Conservation (phyloP, 495 filamentous ascomycete species). For the Aspergillus conjunctus region DNA sequence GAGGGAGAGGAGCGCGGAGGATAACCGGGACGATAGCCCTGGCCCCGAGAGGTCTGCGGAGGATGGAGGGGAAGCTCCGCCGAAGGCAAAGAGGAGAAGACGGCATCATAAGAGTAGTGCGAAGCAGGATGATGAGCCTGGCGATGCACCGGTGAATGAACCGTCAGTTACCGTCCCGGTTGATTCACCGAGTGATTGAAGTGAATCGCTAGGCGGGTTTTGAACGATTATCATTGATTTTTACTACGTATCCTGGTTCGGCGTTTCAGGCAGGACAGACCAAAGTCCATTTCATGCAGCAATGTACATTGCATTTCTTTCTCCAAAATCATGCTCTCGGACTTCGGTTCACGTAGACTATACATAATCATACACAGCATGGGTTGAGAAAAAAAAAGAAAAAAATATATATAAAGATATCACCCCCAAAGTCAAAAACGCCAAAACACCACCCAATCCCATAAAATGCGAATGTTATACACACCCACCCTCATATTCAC, state of each 20-base stretch:
- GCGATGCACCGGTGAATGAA: conserved; percentile 22
- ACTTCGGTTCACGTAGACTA: neutral
- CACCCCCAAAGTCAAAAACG: no score
- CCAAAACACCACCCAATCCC: conserved; percentile 1
- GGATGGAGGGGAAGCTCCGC: conserved; percentile 26
- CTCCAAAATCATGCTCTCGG: neutral
- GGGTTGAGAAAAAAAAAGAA: neutral
- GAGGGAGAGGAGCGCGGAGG: conserved; percentile 22
- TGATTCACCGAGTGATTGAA: conserved; percentile 31
- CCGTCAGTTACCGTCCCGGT: conserved; percentile 18
- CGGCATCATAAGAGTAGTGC: conserved; percentile 46
- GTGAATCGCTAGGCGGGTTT: neutral
- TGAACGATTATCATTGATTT: neutral
- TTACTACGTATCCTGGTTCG: conserved; percentile 30
- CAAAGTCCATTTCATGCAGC: conserved; percentile 8
- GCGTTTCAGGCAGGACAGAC: conserved; percentile 38
- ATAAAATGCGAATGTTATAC: conserved; percentile 2
- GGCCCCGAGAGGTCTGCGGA: conserved; percentile 18
- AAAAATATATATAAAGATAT: neutral
- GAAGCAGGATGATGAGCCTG: conserved; percentile 28
- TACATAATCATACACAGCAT: neutral
- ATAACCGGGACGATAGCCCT: conserved; percentile 26
- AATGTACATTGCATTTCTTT: neutral
- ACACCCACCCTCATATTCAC: neutral
- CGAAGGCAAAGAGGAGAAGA: conserved; percentile 51